phyloP scores from a whole-genome alignment of 2,329 filamentous ascomycete species.

The Ilyonectria destructans region DNA sequence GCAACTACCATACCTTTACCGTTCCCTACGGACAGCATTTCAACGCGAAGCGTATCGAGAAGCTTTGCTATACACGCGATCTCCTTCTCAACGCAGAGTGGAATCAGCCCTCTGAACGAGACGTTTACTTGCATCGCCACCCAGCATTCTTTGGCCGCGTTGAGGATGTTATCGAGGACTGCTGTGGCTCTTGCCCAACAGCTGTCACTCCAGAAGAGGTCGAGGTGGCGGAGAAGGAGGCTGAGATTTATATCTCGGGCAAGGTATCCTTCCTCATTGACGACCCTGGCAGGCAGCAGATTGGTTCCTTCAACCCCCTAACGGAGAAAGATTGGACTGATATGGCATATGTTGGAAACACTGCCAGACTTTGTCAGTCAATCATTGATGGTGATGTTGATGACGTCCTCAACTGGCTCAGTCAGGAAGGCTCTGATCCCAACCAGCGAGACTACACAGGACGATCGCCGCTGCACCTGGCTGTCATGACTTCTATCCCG shows the following conservation, averaged over 20 bases:
- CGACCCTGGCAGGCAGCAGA: conserved; percentile 83
- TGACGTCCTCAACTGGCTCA: conserved; percentile 79
- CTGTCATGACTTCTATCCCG: conserved; percentile 77
- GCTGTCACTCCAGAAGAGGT: conserved; percentile 80
- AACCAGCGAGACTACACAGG: conserved; percentile 86
- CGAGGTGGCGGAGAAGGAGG: conserved; percentile 79
- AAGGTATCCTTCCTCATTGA: conserved; percentile 83
- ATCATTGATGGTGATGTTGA: conserved; percentile 84
- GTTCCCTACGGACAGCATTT: conserved; percentile 77
- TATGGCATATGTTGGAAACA: conserved; percentile 91
- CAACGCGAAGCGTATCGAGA: conserved; percentile 82
- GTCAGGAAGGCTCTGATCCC: conserved; percentile 78
- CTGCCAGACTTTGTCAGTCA: conserved; percentile 82
- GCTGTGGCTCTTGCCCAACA: conserved; percentile 84
- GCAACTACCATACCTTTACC: conserved; percentile 85
- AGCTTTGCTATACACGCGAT: conserved; percentile 86
- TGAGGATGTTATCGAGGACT: conserved; percentile 83
- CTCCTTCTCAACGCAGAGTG: conserved; percentile 88
- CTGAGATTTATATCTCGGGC: conserved; percentile 83
- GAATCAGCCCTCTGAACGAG: conserved; percentile 84
- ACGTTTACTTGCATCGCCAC: conserved; percentile 85
- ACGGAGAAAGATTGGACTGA: conserved; percentile 91
- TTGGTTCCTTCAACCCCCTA: conserved; percentile 83
- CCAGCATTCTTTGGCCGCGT: conserved; percentile 88
- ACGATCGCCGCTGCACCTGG: conserved; percentile 84